Conservation (phyloP, 352 stramenopile species). For the Globisporangium sylvaticum region DNA sequence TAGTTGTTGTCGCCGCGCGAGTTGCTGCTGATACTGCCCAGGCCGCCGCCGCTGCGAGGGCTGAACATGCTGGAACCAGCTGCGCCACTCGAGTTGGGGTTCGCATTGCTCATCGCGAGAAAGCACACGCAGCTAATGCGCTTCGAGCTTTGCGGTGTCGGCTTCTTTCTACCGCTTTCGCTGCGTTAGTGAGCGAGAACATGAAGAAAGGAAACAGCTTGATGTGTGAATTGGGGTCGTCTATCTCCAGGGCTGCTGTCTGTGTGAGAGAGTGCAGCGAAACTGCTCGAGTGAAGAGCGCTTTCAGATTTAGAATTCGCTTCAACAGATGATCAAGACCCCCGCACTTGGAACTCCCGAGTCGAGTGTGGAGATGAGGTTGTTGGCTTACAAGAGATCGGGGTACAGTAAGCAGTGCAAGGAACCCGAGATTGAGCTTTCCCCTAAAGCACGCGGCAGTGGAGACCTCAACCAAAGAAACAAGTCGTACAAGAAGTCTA, state of each 20-base stretch:
- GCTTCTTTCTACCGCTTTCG: no score
- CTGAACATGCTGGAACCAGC: conserved; percentile 14
- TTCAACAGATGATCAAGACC: no score
- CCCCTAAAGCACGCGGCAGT: no score
- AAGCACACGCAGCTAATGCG: neutral
- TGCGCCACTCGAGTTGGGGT: neutral
- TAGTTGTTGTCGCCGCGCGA: conserved; percentile 5
- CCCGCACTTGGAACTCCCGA: no score
- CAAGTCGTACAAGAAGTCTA: no score
- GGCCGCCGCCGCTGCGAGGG: conserved; percentile 7
- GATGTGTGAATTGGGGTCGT: neutral
- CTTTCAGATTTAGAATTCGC: no score
- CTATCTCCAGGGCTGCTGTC: neutral
- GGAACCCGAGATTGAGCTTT: no score
- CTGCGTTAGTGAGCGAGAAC: neutral
- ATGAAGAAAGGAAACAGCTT: neutral
- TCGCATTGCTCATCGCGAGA: conserved; percentile 17
- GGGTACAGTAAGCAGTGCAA: no score
- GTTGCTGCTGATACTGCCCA: neutral
- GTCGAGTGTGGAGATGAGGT: no score
- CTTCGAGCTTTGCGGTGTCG: no score
- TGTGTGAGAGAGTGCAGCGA: neutral
- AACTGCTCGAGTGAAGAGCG: neutral
- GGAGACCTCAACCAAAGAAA: no score
- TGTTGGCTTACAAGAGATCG: no score